These are phyloP conservation scores for Volvox africanus DNA, from an alignment of 139 green algal genomes.

Conservation along the genomic window DNA sequence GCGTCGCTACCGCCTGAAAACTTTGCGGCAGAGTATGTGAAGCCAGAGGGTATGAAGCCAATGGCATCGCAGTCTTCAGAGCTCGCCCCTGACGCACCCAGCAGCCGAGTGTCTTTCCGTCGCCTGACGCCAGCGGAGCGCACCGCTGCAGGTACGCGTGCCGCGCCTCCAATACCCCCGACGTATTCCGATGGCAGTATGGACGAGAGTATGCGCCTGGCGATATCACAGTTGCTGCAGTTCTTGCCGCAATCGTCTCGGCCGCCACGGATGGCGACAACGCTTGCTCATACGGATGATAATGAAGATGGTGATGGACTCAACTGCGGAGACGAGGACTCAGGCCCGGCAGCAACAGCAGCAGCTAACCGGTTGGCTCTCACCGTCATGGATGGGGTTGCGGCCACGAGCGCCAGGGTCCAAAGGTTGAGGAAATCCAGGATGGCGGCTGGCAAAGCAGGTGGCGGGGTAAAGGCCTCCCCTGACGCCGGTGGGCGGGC, in stretches of 20 bases:
- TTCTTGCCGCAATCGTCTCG: background rate
- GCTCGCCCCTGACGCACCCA: background rate
- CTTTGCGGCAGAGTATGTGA: background rate
- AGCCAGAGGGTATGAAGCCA: background rate
- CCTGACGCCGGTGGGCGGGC: background rate
- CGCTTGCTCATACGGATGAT: background rate
- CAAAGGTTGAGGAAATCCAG: background rate
- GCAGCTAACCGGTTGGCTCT: background rate
- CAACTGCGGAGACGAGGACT: background rate
- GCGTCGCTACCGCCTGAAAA: too few species aligned
- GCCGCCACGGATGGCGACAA: background rate
- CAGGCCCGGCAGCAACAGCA: background rate
- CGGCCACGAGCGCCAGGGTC: background rate
- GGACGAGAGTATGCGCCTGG: background rate
- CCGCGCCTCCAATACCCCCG: background rate
- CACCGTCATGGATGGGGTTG: background rate
- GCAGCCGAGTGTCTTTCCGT: background rate
- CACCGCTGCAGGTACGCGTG: too few species aligned
- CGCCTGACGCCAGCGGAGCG: background rate
- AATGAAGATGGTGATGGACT: background rate
- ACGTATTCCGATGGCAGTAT: background rate
- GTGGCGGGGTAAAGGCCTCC: too few species aligned
- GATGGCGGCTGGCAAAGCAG: background rate
- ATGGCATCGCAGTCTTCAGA: background rate
- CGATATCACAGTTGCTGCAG: constrained; percentile 21